These are phyloP conservation scores for Simmondsia chinensis DNA, from an alignment of 148 eudicot species.

Conservation along the genomic window DNA sequence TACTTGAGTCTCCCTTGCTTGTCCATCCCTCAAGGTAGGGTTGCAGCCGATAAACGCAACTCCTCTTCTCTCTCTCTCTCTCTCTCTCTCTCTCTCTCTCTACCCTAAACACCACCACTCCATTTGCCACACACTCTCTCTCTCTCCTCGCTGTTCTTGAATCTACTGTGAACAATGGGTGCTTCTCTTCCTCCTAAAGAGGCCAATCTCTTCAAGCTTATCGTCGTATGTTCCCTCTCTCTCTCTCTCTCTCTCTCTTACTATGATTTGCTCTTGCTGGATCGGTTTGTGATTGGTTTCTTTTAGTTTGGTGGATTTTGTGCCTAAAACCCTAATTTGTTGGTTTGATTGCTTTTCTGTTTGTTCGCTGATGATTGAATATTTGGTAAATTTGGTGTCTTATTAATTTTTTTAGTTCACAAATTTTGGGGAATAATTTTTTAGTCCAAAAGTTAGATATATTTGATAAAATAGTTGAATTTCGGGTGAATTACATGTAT, in stretches of 20 bases:
- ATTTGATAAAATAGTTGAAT: no score
- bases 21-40: conserved; percentile 37
- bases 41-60: conserved; percentile 89
- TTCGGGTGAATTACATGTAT: no score
- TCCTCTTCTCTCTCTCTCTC: conserved; percentile 6
- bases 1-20: no score
- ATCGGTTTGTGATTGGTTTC: conserved; percentile 5
- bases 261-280: not conserved
- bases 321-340: no score
- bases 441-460: no score
- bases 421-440: no score
- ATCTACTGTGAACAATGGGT: conserved; percentile 44
- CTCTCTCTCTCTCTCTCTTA: not conserved
- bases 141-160: not conserved
- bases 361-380: no score
- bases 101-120: not conserved
- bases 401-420: no score
- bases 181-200: conserved; percentile 88
- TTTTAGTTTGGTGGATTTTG: not conserved
- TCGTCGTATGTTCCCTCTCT: conserved; percentile 57
- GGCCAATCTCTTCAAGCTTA: conserved; percentile 92
- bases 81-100: conserved; percentile 11
- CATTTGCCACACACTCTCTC: not conserved
- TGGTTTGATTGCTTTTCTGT: no score
- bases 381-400: no score